Evolutionary conservation across 805 yeast species (phyloP).

Genomic region (Brettanomyces bruxellensis): DNA sequence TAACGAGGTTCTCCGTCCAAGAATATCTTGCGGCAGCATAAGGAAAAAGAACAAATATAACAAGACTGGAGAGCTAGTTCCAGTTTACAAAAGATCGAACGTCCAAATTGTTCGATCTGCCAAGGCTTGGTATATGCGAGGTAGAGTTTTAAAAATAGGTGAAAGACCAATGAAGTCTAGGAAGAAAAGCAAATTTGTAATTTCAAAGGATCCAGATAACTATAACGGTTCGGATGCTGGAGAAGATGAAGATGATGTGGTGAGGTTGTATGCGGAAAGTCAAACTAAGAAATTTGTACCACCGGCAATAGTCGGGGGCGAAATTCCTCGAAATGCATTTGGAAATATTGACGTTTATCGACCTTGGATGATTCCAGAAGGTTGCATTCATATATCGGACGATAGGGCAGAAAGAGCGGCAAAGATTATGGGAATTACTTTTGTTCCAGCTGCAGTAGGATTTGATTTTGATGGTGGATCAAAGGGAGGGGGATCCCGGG

Average conservation of each 20-base stretch:
- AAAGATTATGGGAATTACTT: slow-evolving; percentile 57
- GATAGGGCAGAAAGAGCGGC: slow-evolving; percentile 64
- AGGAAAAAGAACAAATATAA: slow-evolving; percentile 31
- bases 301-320: slow-evolving; percentile 55
- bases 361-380: slow-evolving; percentile 74
- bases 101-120: slow-evolving; percentile 62
- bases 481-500: slow-evolving; percentile 25
- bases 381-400: slow-evolving; percentile 54
- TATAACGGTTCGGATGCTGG: slow-evolving; percentile 23
- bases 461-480: slow-evolving; percentile 56
- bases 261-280: slow-evolving; percentile 60
- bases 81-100: slow-evolving; percentile 60
- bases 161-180: slow-evolving; percentile 50
- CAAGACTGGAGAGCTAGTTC: slow-evolving; percentile 31
- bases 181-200: slow-evolving; percentile 15
- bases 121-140: slow-evolving; percentile 78
- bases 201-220: slow-evolving; percentile 16
- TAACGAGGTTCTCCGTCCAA: slow-evolving; percentile 66
- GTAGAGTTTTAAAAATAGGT: slow-evolving; percentile 67
- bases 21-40: slow-evolving; percentile 66
- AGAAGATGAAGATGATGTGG: slow-evolving; percentile 45
- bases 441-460: slow-evolving; percentile 80
- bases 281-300: slow-evolving; percentile 72
- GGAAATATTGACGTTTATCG: slow-evolving; percentile 80
- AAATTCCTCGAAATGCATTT: slow-evolving; percentile 63